Evolutionary conservation across 2,329 filamentous ascomycete species (phyloP), one percentile per base, ranked within the genome.

Genomic region (Diaporthe australafricana): DNA sequence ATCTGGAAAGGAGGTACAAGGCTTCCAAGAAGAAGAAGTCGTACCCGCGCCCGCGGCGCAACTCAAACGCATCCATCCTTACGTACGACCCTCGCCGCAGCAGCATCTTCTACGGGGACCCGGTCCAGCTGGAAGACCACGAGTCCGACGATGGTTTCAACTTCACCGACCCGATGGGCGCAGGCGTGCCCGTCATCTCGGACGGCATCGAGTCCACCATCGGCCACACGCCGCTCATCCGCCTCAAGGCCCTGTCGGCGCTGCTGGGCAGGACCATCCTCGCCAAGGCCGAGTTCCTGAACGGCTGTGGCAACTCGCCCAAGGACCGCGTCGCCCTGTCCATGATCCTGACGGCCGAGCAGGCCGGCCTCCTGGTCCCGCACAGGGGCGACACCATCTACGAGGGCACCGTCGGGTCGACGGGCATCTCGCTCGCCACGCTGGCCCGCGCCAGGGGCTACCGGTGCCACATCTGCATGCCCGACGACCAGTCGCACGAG

Each of bases 381-480:
- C 87, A 93, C 76, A 91, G 93, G 27, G 96, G 96, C 73, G 96
- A 99, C 81, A 97, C 94, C 53, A 95, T 99, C 78, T 99, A 98
- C 82, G 96, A 99, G 84, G 96, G 96, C 75, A 99, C 96, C 1
- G 95, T 98, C 20, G 96, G 96, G 72, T 97, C 94, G 79, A 99
- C 96, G 0, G 96, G 96, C 27, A 98, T 99, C 77, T 98, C 95
- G 20, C 87, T 99, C 12, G 96, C 96, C 3, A 94, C 94, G 0
- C 90, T 99, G 65, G 95, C 94, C 63, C 89, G 95, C 76, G 95
- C 96, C 27, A 89, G 91, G 81, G 96, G 96, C 42, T 98, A 98
- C 84, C 89, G 92, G 75, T 95, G 95, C 40, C 94, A 98, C 82
- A 98, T 99, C 76, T 98, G 94, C 86, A 98, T 99, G 95, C 96